Evolutionary conservation across 2,329 filamentous ascomycete species (phyloP).

Genomic region (Ophiostoma novo-ulmi): DNA sequence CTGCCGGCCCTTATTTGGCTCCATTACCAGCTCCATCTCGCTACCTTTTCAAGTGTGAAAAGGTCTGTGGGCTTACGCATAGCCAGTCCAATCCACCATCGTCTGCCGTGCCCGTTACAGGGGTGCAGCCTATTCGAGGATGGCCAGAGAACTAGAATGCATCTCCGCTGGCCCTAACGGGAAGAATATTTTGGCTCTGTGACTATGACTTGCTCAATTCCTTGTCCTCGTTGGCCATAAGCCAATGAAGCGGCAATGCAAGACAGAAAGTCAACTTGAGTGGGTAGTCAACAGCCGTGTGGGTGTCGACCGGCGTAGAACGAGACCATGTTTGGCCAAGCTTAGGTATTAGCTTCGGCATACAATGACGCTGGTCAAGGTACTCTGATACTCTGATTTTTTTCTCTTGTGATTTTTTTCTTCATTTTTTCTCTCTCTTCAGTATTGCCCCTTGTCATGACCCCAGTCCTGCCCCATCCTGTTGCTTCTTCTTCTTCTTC

Average conservation of each 20-base stretch:
- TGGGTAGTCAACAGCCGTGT: slow-evolving; percentile 6
- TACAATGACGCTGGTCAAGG: neutral
- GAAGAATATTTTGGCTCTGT: neutral
- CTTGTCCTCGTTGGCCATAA: neutral
- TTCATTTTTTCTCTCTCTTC: neutral
- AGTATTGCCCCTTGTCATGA: neutral
- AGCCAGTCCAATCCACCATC: neutral
- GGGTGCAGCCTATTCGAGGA: neutral
- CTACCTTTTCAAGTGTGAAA: neutral
- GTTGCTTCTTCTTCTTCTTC: neutral
- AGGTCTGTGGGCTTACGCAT: neutral
- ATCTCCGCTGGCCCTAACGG: slow-evolving; percentile 10
- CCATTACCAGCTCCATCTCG: neutral
- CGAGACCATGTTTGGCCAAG: neutral
- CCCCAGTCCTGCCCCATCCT: neutral
- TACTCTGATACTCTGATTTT: neutral
- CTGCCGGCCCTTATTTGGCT: slow-evolving; percentile 12
- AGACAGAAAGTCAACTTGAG: neutral
- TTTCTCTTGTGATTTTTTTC: neutral
- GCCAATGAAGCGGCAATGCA: neutral
- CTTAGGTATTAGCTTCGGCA: slow-evolving; percentile 3
- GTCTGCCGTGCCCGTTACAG: neutral
- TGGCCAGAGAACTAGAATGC: neutral
- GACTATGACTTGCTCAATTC: neutral
- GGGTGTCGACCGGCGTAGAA: neutral